Evolutionary conservation across 2,329 filamentous ascomycete species (phyloP), one percentile per base, ranked within the genome.

Genomic region (Aspergillus fumigatiaffinis): DNA sequence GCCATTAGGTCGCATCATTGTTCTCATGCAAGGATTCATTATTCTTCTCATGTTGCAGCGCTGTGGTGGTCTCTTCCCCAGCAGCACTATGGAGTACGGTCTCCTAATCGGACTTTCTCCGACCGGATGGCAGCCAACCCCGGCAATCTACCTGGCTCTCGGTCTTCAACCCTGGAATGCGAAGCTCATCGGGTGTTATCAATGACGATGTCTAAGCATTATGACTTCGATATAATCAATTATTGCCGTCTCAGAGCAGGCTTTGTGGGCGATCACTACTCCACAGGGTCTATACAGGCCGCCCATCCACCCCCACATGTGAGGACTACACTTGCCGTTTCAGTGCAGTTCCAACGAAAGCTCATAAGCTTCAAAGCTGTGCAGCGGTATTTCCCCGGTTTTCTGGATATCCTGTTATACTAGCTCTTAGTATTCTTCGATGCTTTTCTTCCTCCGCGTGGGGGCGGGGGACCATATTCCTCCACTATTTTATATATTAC

Each of bases 1-100:
- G 74, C 52, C 71, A 72, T 61, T 75, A 66, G 74, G 20, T 23
- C 53, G 42, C 21, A 29, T 35, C 6, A 29, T n/a, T 53, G 38
- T 49, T 17, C 29, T 51, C 21, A 7, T 46, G 32, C 50, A 32
- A 35, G 47, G 28, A 38, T 46, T 17, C 48, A 49, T 42, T 17
- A 42, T 26, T 17, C 14, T 53, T 41, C 42, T 52, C 29, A 8
- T 28, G 6, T 20, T 20, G 41, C 29, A 26, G 17, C 25, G 8
- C 32, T 35, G 38, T 28, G 21, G n/a, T 25, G 41, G 48, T 20
- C 17, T 3, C 8, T 21, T 44, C 41, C 4, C 10, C n/a, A 21
- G n/a, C 46, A 38, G 26, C 21, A 29, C 26, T 28, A 38, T 26
- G 29, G 23, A 41, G 20, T 17, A 29, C n/a, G 21, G 17, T 26